A percentile compares a stretch with the other conserved stretches of the same genome.
These are phyloP conservation scores for Alternaria brassicicola DNA, from an alignment of 2,329 filamentous ascomycete species.

Conservation along the genomic window DNA sequence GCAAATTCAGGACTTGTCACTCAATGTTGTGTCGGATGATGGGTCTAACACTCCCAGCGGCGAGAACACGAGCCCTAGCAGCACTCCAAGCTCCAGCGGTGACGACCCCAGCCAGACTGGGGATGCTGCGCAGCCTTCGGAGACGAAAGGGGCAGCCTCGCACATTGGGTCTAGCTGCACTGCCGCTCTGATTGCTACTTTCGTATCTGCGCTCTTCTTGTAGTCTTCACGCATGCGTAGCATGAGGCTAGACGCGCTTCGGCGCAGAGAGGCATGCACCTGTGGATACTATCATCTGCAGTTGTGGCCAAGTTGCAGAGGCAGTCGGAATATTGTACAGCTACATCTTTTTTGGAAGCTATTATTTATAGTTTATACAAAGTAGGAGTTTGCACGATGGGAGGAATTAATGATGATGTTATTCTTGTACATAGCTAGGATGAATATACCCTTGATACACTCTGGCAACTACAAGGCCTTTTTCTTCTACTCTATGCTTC, in stretches of 20 bases:
- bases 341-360: background rate
- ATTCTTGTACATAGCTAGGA: slow-evolving; percentile 23
- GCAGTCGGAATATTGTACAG: background rate
- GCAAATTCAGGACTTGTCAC: slow-evolving; percentile 67
- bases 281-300: no score
- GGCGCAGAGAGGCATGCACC: background rate
- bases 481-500: background rate
- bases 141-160: slow-evolving; percentile 22
- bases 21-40: slow-evolving; percentile 60
- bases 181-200: slow-evolving; percentile 2
- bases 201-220: slow-evolving; percentile 5
- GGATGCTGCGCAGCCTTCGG: slow-evolving; percentile 22
- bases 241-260: background rate
- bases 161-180: background rate
- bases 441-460: slow-evolving; percentile 20
- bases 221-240: background rate
- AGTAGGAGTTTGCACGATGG: background rate
- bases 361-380: background rate
- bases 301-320: background rate
- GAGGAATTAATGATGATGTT: slow-evolving; percentile 1
- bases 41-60: slow-evolving; percentile 62
- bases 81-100: background rate
- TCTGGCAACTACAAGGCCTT: background rate
- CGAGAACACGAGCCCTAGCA: slow-evolving; percentile 35
- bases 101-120: slow-evolving; percentile 13